Evolutionary conservation across 148 eudicot species (phyloP).

Genomic region (Pharnaceum exiguum): DNA sequence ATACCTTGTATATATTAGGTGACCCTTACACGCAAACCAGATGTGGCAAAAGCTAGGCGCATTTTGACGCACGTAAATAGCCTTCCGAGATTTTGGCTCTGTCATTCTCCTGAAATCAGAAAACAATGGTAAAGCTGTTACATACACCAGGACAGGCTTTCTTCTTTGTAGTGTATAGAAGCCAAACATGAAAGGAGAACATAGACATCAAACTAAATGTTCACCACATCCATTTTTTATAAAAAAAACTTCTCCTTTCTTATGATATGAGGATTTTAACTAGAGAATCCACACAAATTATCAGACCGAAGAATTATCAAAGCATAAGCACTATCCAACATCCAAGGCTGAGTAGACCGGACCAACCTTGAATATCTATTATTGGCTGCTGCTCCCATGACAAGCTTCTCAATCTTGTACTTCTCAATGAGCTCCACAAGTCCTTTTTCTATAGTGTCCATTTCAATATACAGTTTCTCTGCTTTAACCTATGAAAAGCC

Average conservation of each 20-base stretch:
- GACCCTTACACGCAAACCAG: conserved; percentile 75
- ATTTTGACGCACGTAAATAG: conserved; percentile 46
- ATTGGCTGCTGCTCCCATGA: conserved; percentile 89
- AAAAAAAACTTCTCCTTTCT: too few species aligned
- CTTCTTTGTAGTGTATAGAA: neutral
- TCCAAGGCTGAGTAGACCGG: neutral
- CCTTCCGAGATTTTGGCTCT: conserved; percentile 75
- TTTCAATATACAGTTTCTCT: conserved; percentile 44
- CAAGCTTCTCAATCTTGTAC: conserved; percentile 59
- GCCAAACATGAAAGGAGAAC: too few species aligned
- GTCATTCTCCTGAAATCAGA: conserved; percentile 56
- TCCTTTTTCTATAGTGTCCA: conserved; percentile 62
- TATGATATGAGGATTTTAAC: too few species aligned
- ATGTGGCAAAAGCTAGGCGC: conserved; percentile 78
- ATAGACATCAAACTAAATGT: conserved; percentile 5
- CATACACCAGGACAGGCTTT: neutral
- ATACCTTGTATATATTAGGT: conserved; percentile 66
- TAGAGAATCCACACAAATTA: neutral
- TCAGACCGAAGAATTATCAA: neutral
- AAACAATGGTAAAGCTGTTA: neutral
- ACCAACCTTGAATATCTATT: conserved; percentile 52
- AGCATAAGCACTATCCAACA: neutral
- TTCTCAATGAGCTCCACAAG: conserved; percentile 57
- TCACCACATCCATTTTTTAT: neutral
- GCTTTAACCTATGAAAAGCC: conserved; percentile 35